These are phyloP conservation scores for Chytridium lagenaria DNA, from an alignment of 371 early-diverging fungal species.

Conservation along the genomic window DNA sequence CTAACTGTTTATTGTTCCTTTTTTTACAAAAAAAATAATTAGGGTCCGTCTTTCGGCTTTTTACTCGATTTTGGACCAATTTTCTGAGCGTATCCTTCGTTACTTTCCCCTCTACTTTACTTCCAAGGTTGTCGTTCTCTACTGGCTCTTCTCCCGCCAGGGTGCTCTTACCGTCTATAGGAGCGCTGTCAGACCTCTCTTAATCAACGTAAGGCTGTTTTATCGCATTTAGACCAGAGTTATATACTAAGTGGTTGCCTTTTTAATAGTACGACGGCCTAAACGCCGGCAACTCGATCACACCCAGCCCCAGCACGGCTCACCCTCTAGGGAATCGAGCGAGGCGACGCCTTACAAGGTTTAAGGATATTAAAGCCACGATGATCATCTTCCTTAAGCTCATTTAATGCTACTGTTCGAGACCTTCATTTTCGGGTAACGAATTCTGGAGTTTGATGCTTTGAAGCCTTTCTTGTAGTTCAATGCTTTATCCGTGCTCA, in stretches of 20 bases:
- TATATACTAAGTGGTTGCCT: conserved; percentile 21
- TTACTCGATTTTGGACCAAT: conserved; percentile 46
- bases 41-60: conserved; percentile 53
- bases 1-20: too few species aligned
- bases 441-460: too few species aligned
- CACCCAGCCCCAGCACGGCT: conserved; percentile 2
- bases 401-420: too few species aligned
- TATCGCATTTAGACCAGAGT: conserved; percentile 37
- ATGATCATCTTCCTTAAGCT: too few species aligned
- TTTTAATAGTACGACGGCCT: conserved; percentile 14
- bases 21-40: too few species aligned
- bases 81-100: conserved; percentile 26
- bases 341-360: background rate
- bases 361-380: too few species aligned
- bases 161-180: conserved; percentile 50
- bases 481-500: too few species aligned
- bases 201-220: conserved; percentile 28
- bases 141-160: conserved; percentile 48
- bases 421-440: too few species aligned
- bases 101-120: conserved; percentile 45
- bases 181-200: conserved; percentile 40
- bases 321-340: conserved; percentile 13
- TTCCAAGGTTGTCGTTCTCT: conserved; percentile 48
- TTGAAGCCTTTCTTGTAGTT: too few species aligned
- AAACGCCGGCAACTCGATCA: conserved; percentile 16